Base-by-base conservation (phyloP, 1,284 basidiomycete genomes). In the Ganoderma lucidum region DNA sequence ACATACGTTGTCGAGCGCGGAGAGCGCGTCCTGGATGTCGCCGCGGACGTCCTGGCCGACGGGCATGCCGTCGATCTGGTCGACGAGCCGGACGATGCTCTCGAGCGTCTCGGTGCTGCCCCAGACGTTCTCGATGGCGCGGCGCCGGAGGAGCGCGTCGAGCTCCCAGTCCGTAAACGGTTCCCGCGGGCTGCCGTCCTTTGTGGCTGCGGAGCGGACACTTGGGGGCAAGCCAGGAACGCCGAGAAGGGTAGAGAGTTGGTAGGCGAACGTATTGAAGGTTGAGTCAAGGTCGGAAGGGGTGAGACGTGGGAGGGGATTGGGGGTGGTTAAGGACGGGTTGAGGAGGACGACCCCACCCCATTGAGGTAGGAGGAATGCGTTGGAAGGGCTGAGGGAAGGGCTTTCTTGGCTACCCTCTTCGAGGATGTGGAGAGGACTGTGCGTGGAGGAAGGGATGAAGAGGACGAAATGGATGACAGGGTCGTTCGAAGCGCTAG, bases 291-390 rank as follows among this genome's bases (percentile, higher is more conserved):
- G 85, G 39, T 82, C 81, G 48, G 78, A 65, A 9, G 79, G 66
- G n/a, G 84, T 79, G 30, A 92, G 79, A 58, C 82, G 78, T 42
- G 74, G 69, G 19, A 84, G 78, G n/a, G 90, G 77, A 44, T 80
- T 76, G 65, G 72, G 68, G 73, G 78, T 75, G 35, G 63, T 64
- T 67, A 68, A 67, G 39, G 80, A 35, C 8, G 83, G 83, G 77
- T 98, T 96, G 74, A 91, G 82, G 64, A 99, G 86, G 65, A 94
- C 88, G 61, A 99, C 93, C 17, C 96, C 93, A 53, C 98, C 97
- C 92, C 96, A 98, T 81, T 99, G 97, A 0, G 98, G 97, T 1
- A 98, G 86, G 32, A 98, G 86, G 85, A 99, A 99, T 10, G 93
- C 89, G 64, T 83, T 87, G 87, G 89, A 32, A 79, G 78, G 23